Evolutionary conservation across 495 filamentous ascomycete species (phyloP), one percentile per base, ranked within the genome.

Genomic region (Aspergillus ellipticus): DNA sequence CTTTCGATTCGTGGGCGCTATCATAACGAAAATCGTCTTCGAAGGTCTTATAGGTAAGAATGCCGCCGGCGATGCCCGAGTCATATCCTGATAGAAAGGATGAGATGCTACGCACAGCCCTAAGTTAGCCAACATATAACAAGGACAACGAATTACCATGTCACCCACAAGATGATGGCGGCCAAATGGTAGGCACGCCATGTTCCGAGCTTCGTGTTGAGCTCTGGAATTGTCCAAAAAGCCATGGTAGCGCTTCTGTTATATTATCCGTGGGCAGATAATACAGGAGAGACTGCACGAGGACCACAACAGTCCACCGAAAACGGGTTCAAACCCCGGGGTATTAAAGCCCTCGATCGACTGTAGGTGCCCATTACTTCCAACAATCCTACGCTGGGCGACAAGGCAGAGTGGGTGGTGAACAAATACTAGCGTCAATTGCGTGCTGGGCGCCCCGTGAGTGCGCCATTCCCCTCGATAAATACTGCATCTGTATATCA

Each of bases 51-150:
- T 68, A 62, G 4, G 69, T 74, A 11, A 76, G 61, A 24, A 74
- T 67, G 13, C 71, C 69, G 16, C 71, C 69, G 5, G 66, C 65
- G 22, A 74, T 70, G 9, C 71, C 71, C 3, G 67, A 63, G 45
- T 74, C 71, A 54, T 74, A 74, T n/a, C 62, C 71, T 10, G 68
- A 72, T 2, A 72, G 56, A 46, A 74, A 74, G 4, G 71, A 69
- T 8, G 35, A 39, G 35, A 39, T 15, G 35, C 35, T 39, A 13
- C 13, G 13, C 13, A n/a, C 8, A 39, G 35, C n/a, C 35, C 35
- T 13, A 5, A 4, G 35, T n/a, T 39, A n/a, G 13, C 8, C 11
- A n/a, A 13, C 2, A n/a, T n/a, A n/a, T 39, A 39, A n/a, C 35
- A n/a, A 13, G 13, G 6, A n/a, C 4, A 5, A 39, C 9, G n/a